Evolutionary conservation across 2,329 filamentous ascomycete species (phyloP), one percentile per base, ranked within the genome.

Genomic region (Metarhizium robertsii): DNA sequence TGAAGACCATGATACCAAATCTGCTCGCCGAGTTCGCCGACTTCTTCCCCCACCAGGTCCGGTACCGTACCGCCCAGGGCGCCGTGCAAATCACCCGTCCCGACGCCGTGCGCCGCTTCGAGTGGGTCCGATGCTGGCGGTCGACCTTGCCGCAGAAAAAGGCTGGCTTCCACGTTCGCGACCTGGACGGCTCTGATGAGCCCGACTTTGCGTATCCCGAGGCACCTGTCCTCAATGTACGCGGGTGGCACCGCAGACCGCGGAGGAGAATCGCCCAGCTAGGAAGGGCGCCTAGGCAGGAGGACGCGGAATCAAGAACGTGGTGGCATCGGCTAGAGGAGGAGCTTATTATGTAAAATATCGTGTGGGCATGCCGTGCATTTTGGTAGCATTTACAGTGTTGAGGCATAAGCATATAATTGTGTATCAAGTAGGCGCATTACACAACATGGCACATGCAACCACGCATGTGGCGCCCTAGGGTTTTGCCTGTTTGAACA

Each of bases 31-130:
- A 72, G 40, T 71, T 70, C 34, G 53, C 57, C 36, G 65, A 69
- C 40, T 72, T 73, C 61, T 60, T 73, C 45, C 64, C 59, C 18
- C 55, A 58, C 10, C 52, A 63, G 50, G 43, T 73, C 43, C 56
- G 55, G 16, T 72, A 72, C 58, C 68, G 68, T 47, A 68, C 66
- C 2, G 59, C 62, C 4, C 66, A 70, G 43, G 71, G 69, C 45
- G 18, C 60, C 36, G 62, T 71, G 46, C 43, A 51, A 4, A 57
- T 73, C 16, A 13, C 56, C 8, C 63, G 66, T 6, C 57, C 63
- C 32, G 57, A 64, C 16, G 57, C 59, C 18, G 40, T 54, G 2
- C 55, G 34, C 10, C 61, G 65, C 16, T 65, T 63, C 54, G 53
- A 54, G 14, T 69, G 64, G 64, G 36, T 13, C 6, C 45, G 29